phyloP scores from a whole-genome alignment of 176 grass and related monocot genomes.

The Oryza rufipogon region DNA sequence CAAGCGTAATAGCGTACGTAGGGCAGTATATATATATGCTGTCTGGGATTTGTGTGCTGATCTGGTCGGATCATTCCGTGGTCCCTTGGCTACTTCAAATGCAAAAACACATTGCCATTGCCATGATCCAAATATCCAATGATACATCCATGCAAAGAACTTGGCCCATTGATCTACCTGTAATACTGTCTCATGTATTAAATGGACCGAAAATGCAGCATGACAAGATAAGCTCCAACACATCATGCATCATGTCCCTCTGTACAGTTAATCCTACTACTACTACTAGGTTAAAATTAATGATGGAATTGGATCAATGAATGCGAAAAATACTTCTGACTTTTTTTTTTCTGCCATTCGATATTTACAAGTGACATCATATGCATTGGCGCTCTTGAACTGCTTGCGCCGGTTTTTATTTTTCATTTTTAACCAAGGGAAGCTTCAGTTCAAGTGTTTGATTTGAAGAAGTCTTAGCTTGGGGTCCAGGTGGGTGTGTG shows the following conservation, averaged over 20 bases:
- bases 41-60: neutral
- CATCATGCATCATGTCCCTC: neutral
- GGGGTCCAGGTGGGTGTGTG: neutral
- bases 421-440: neutral
- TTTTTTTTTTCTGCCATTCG: neutral
- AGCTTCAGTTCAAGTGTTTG: neutral
- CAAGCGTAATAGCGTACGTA: neutral
- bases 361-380: neutral
- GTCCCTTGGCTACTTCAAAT: neutral
- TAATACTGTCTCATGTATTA: neutral
- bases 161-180: neutral
- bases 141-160: neutral
- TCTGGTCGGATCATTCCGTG: constrained; percentile 4
- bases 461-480: neutral
- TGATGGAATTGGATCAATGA: neutral
- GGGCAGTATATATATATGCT: neutral
- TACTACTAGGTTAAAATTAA: neutral
- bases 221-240: neutral
- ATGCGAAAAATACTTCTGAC: neutral
- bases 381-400: neutral
- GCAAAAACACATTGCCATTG: neutral
- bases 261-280: neutral
- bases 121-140: neutral
- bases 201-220: neutral
- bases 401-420: neutral